phyloP scores from a whole-genome alignment of 225 moss, liverwort and hornwort species.

The Bryum argenteum region DNA sequence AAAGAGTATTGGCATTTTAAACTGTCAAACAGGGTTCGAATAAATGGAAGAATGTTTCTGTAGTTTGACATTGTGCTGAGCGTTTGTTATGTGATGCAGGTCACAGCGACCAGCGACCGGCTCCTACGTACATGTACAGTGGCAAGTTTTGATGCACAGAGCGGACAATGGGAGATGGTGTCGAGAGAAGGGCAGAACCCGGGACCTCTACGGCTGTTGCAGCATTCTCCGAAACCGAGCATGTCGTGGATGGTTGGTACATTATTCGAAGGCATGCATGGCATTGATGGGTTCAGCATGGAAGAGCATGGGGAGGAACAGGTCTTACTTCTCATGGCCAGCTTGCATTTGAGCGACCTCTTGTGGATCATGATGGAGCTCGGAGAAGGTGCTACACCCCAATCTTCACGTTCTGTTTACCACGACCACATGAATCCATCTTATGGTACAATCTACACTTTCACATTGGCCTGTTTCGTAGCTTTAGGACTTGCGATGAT shows the following conservation, averaged over 20 bases:
- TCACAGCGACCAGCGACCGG: constrained; percentile 79
- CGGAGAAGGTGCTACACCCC: constrained; percentile 70
- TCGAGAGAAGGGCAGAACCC: constrained; percentile 54
- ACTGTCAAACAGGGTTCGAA: too few relatives aligned
- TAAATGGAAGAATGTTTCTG: too few relatives aligned
- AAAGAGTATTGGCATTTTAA: too few relatives aligned
- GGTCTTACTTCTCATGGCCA: constrained; percentile 65
- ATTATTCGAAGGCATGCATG: constrained; percentile 56
- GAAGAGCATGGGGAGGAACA: constrained; percentile 68
- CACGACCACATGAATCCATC: constrained; percentile 68
- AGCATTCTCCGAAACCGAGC: constrained; percentile 51
- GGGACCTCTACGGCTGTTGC: constrained; percentile 77
- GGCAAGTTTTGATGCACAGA: constrained; percentile 47
- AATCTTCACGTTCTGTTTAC: constrained; percentile 50
- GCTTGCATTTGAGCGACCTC: constrained; percentile 76
- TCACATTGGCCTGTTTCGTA: neutral
- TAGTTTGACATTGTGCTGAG: too few relatives aligned
- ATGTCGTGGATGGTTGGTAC: constrained; percentile 73
- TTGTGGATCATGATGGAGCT: constrained; percentile 78
- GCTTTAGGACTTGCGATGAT: neutral
- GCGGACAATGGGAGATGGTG: constrained; percentile 47
- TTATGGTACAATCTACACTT: constrained; percentile 47
- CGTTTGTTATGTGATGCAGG: constrained; percentile 37
- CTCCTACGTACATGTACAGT: constrained; percentile 67
- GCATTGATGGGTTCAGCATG: constrained; percentile 53